A percentile compares a stretch with the other conserved stretches of the same genome.
These are phyloP conservation scores for Talaromyces trachyspermus DNA, from an alignment of 495 filamentous ascomycete genomes.

Conservation along the genomic window DNA sequence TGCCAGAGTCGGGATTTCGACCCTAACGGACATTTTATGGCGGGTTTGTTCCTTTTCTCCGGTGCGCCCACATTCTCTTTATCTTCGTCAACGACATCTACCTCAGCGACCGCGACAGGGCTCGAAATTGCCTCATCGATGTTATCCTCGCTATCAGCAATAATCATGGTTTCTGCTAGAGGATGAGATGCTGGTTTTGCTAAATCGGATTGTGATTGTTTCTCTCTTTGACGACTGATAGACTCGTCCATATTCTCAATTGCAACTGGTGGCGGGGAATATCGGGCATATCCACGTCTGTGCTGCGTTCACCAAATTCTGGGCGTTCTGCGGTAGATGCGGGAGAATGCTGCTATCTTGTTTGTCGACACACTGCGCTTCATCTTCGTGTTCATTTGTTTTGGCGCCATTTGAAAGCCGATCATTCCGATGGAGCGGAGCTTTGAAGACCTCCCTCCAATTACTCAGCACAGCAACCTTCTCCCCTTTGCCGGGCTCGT, in stretches of 20 bases:
- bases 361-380: neutral
- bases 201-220: neutral
- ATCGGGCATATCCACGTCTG: neutral
- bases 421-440: constrained; percentile 14
- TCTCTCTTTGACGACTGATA: neutral
- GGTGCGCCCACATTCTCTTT: neutral
- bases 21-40: neutral
- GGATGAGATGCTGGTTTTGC: neutral
- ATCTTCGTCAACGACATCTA: neutral
- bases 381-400: neutral
- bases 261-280: constrained; percentile 3
- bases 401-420: neutral
- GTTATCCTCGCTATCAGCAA: constrained; percentile 5
- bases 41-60: neutral
- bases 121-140: neutral
- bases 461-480: constrained; percentile 42
- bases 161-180: neutral
- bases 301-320: no score
- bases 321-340: no score
- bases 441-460: constrained; percentile 46
- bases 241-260: constrained; percentile 7
- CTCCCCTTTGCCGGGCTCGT: constrained; percentile 32
- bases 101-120: neutral
- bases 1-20: constrained; percentile 3
- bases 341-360: no score